Conservation (phyloP, 441 rosid species). For the Jatropha multifida region DNA sequence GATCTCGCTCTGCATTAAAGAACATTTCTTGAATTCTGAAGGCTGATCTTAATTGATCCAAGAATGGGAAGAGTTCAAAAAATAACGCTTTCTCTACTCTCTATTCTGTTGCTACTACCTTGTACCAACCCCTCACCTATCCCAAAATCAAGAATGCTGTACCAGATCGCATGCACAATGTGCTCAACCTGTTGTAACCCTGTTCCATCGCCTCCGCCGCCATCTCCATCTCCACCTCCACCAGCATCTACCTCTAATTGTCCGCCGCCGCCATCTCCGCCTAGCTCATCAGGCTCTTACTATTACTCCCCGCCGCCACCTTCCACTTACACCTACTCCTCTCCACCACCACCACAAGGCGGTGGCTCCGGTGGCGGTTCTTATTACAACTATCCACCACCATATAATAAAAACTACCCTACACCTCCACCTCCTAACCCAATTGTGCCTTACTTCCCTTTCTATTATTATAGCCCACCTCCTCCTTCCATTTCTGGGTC, state of each 20-base stretch:
- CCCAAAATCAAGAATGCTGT: constrained; percentile 34
- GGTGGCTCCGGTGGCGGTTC: constrained; percentile 35
- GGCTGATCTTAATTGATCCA: neutral
- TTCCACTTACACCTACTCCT: constrained; percentile 54
- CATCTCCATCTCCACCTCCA: constrained; percentile 41
- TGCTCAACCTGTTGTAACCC: constrained; percentile 79
- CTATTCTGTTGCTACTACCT: constrained; percentile 17
- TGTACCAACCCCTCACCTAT: constrained; percentile 13
- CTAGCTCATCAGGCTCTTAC: constrained; percentile 40
- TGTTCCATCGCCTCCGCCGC: constrained; percentile 48
- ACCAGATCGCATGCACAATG: constrained; percentile 84
- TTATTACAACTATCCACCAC: constrained; percentile 64
- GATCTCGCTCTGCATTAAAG: neutral
- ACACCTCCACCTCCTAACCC: constrained; percentile 90
- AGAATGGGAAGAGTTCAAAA: constrained; percentile 19
- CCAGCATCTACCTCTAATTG: constrained; percentile 40
- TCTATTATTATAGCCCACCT: constrained; percentile 72
- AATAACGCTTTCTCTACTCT: constrained; percentile 11
- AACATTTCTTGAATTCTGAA: constrained; percentile 4
- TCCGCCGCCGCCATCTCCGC: constrained; percentile 79
- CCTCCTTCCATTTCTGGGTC: constrained; percentile 45
- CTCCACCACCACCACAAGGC: constrained; percentile 64
- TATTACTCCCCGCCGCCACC: constrained; percentile 75
- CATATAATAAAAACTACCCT: constrained; percentile 48
- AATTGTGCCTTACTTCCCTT: constrained; percentile 88